Evolutionary conservation across 2,329 filamentous ascomycete genomes (phyloP), one percentile per base, ranked within the genome.

Genomic region (Akanthomyces lecanii): DNA sequence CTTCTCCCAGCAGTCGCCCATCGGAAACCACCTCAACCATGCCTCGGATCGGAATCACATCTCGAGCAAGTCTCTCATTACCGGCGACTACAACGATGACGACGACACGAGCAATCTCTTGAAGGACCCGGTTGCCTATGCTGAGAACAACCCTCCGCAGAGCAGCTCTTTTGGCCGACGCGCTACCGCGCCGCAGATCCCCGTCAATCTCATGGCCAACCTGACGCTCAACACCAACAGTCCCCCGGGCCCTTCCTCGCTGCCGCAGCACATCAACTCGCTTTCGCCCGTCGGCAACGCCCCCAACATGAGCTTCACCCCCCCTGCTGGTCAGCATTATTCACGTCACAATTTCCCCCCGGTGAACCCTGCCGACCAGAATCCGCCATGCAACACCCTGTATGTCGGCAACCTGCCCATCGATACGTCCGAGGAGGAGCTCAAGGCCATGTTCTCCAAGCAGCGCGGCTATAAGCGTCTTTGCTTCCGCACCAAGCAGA

Each of bases 321-420:
- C 82, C 83, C 54, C 63, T 44, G 56, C 68, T 54, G 44, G 64
- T 61, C 78, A 82, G 67, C 81, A 85, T 64, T 89, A 84, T 68
- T 81, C 78, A 66, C 83, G 81, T 70, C 85, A 86, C 66, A 89
- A 85, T 67, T 90, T 92, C 66, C 94, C 94, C 16, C 89, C 93
- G 0, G 90, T 91, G 65, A 98, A 98, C 68, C 94, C 93, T 0
- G 93, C 94, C 14, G 94, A 99, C 71, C 91, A 97, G 75, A 97
- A 98, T 69, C 94, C 94, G 1, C 95, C 95, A 0, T 98, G 95
- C 82, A 98, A 99, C 73, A 99, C 95, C 0, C 82, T 99, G 7
- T 98, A 99, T 71, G 94, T 99, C 23, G 94, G 95, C n/a, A 98
- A 99, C 71, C 80, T 99, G 50, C 95, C 94, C 0, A 86, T 93